Conservation (phyloP, 2,329 filamentous ascomycete genomes). For the Coniella lustricola region DNA sequence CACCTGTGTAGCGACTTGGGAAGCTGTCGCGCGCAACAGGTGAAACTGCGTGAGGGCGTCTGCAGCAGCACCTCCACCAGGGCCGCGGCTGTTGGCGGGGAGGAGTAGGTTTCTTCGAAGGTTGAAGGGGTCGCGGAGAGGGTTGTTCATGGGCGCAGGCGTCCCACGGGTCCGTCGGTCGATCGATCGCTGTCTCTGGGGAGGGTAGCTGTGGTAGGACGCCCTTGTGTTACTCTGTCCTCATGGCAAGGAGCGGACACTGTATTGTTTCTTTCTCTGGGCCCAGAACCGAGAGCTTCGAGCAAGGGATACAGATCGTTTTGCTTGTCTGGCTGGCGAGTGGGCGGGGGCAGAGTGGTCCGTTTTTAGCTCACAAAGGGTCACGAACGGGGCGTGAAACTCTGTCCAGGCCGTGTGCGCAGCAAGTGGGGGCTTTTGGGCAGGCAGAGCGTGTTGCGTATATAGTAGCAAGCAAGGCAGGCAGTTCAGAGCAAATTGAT, state of each 20-base stretch:
- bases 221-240: conserved; percentile 6
- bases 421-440: neutral
- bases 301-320: too few relatives aligned
- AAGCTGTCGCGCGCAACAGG: conserved; percentile 42
- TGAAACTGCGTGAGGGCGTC: conserved; percentile 25
- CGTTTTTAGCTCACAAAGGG: too few relatives aligned
- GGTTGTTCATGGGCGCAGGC: conserved; percentile 14
- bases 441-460: too few relatives aligned
- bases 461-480: too few relatives aligned
- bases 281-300: too few relatives aligned
- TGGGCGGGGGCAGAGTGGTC: neutral
- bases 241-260: conserved; percentile 10
- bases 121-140: conserved; percentile 18
- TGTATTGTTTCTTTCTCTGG: conserved; percentile 1
- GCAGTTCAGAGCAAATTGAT: neutral
- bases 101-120: conserved; percentile 35
- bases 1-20: conserved; percentile 32
- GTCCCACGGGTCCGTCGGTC: neutral
- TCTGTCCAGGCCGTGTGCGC: neutral
- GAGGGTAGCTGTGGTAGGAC: too few relatives aligned
- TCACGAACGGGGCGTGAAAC: too few relatives aligned
- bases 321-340: neutral
- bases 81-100: conserved; percentile 28
- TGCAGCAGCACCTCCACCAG: conserved; percentile 20
- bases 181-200: too few relatives aligned